A percentile compares a stretch with the other conserved stretches of the same genome.
Evolutionary conservation across 2,329 filamentous ascomycete species (phyloP).

Genomic region (Hymenoscyphus albidus): DNA sequence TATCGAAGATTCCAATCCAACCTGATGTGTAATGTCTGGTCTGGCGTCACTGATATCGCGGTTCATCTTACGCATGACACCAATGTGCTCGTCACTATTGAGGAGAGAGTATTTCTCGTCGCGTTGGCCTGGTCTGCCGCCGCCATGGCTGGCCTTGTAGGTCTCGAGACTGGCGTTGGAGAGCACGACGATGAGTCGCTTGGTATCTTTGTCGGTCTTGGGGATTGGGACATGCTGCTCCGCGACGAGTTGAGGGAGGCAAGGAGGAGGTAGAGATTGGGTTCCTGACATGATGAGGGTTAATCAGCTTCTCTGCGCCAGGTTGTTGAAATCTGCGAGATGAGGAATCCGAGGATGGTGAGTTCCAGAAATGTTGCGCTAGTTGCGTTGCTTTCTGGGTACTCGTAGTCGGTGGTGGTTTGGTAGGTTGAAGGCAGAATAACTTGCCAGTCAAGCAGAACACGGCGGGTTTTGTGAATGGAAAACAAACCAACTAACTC

Average conservation of each 20-base stretch:
- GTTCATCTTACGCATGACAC: conserved; percentile 99
- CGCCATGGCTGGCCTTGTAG: conserved; percentile 82
- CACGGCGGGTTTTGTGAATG: background rate
- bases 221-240: conserved; percentile 87
- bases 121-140: conserved; percentile 53
- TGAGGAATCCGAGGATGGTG: background rate
- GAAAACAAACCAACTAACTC: background rate
- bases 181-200: conserved; percentile 89
- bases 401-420: background rate
- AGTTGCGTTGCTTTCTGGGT: background rate
- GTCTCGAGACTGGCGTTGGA: conserved; percentile 98
- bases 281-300: conserved; percentile 58
- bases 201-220: conserved; percentile 81
- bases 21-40: conserved; percentile 98
- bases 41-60: conserved; percentile 96
- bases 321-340: background rate
- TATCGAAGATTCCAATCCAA: conserved; percentile 47
- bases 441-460: background rate
- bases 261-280: conserved; percentile 89
- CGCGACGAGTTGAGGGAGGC: conserved; percentile 85
- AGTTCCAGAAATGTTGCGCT: background rate
- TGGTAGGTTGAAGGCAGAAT: background rate
- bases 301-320: conserved; percentile 21
- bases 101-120: conserved; percentile 97
- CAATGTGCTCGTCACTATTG: conserved; percentile 98